Evolutionary conservation across 768 basidiomycete genomes (phyloP).

Genomic region (Leccinellum luteum): DNA sequence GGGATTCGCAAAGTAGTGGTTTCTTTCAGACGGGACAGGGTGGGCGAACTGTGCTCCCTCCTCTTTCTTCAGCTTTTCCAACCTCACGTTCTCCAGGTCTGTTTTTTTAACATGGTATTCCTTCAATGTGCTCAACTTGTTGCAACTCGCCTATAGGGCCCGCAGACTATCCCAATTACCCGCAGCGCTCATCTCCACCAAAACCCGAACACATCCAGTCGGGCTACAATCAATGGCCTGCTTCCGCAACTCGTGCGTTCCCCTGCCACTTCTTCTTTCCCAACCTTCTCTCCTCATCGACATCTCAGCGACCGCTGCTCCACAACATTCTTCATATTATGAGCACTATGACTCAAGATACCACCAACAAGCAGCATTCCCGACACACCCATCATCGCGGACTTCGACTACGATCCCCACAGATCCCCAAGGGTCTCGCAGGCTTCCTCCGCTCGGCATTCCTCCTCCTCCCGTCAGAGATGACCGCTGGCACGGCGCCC

Average conservation of each 20-base stretch:
- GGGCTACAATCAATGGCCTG: conserved; percentile 46
- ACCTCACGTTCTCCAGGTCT: conserved; percentile 89
- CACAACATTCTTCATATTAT: conserved; percentile 49
- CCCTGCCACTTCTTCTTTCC: conserved; percentile 14
- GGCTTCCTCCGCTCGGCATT: conserved; percentile 53
- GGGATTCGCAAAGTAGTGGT: conserved; percentile 55
- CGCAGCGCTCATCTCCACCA: conserved; percentile 61
- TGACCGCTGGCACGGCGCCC: conserved; percentile 47
- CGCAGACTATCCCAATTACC: conserved; percentile 54
- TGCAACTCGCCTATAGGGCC: conserved; percentile 58
- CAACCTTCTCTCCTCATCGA: conserved; percentile 1
- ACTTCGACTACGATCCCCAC: conserved; percentile 47
- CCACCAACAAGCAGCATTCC: conserved; percentile 36
- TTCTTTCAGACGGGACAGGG: conserved; percentile 81
- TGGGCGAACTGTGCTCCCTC: conserved; percentile 87
- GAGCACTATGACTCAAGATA: conserved; percentile 57
- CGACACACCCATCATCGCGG: conserved; percentile 47
- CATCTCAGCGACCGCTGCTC: conserved; percentile 37
- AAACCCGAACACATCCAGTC: conserved; percentile 56
- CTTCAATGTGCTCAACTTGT: conserved; percentile 56
- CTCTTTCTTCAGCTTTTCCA: conserved; percentile 82
- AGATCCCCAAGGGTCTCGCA: conserved; percentile 51
- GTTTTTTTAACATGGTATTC: conserved; percentile 57
- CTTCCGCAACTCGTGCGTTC: conserved; percentile 32
- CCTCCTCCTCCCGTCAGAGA: conserved; percentile 42